These are phyloP conservation scores for Backusella sp. DNA, from an alignment of 192 early-diverging fungal species.

Conservation along the genomic window DNA sequence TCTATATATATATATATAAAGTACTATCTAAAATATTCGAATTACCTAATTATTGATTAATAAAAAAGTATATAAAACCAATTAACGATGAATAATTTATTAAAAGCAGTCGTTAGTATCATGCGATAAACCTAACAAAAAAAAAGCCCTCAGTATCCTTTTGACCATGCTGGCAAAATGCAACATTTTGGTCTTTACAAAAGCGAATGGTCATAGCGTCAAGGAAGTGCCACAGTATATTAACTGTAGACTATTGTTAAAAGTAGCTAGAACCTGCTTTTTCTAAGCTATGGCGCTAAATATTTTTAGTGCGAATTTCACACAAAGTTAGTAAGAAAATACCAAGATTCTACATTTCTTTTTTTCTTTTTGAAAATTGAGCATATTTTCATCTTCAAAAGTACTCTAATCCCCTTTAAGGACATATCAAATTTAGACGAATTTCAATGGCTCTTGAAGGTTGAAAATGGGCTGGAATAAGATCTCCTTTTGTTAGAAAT, in stretches of 20 bases:
- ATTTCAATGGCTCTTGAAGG: too few relatives aligned
- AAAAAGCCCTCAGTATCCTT: neutral
- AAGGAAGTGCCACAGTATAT: neutral
- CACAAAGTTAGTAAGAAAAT: too few relatives aligned
- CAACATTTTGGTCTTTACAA: neutral
- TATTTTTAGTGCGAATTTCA: neutral
- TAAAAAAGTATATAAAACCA: conserved; percentile 11
- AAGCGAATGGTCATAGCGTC: neutral
- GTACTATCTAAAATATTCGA: neutral
- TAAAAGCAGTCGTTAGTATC: too few relatives aligned
- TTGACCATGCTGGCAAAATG: too few relatives aligned
- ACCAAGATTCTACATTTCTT: too few relatives aligned
- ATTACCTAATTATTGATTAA: neutral
- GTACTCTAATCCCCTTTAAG: too few relatives aligned
- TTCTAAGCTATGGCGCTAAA: neutral
- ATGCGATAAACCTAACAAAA: neutral
- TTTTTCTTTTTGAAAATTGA: too few relatives aligned
- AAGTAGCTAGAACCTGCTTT: neutral
- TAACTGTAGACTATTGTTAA: neutral
- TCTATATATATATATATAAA: neutral
- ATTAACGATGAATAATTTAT: too few relatives aligned
- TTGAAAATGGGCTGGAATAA: too few relatives aligned
- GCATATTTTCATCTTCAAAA: too few relatives aligned
- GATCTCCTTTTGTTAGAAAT: too few relatives aligned
- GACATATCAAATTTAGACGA: too few relatives aligned